Base-by-base conservation (phyloP, 192 early-diverging fungal genomes). In the Neocallimastix lanati region DNA sequence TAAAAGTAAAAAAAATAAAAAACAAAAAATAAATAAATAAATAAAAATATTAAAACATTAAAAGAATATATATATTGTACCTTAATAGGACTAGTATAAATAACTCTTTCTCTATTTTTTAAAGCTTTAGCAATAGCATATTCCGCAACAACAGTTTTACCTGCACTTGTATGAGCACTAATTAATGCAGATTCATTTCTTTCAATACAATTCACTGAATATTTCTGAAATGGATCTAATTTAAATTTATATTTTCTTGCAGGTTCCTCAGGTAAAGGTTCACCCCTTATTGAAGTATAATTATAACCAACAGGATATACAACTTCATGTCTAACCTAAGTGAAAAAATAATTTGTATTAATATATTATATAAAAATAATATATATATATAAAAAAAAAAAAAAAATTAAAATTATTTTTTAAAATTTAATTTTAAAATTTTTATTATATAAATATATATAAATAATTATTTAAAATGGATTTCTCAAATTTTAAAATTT, bases 21-120 rank as follows among this genome's bases (percentile, higher is more conserved):
- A 38, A 14, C 14, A 38, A 38, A 38, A 14, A 38, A 38, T 14
- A 38, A 7, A 12, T 14, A 7, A 12, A 38, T 14, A 14, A 38
- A 14, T 38, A 7, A 14, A 14, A 38, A 28, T 76, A 38, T 12
- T 38, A 21, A 50, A 50, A 67, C 76, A 28, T n/a, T n/a, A n/a
- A n/a, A n/a, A n/a, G n/a, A n/a, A n/a, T n/a, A n/a, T n/a, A n/a
- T n/a, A n/a, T n/a, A n/a, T n/a, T n/a, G n/a, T 82, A 93, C 91
- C 87, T 99, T 99, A 85, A 99, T 99, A 6, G 97, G 97, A 82
- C 90, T 92, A 27, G 97, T 98, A 81, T 98, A 98, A 80, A 98
- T 96, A 30, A 97, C 97, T 21, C 95, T 88, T 85, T 97, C 95
- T 86, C 95, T 97, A 80, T 93, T 85, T 36, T 88, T 88, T 84